Conservation (phyloP, 495 filamentous ascomycete genomes). For the Penicillium dipodomyicola region DNA sequence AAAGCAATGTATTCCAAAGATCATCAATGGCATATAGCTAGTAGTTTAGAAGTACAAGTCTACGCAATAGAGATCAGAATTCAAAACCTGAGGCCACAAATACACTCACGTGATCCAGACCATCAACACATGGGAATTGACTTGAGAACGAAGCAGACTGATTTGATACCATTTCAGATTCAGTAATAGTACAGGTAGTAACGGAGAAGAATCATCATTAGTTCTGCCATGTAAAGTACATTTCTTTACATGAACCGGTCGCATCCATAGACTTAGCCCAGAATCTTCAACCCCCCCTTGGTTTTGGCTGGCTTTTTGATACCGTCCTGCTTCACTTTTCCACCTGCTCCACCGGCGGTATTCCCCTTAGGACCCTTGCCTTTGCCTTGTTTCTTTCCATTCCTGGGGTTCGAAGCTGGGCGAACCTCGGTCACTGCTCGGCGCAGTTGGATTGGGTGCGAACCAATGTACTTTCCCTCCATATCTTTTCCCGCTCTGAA, state of each 20-base stretch:
- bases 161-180: neutral
- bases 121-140: no score
- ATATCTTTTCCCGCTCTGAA: slow-evolving; percentile 95
- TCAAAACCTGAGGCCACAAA: no score
- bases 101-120: no score
- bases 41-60: no score
- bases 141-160: no score
- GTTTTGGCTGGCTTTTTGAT: slow-evolving; percentile 79
- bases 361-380: slow-evolving; percentile 30
- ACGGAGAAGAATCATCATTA: neutral
- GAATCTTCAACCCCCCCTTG: slow-evolving; percentile 71
- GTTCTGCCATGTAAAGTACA: neutral
- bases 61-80: no score
- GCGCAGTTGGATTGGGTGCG: slow-evolving; percentile 82
- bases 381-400: slow-evolving; percentile 43
- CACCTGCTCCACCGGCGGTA: slow-evolving; percentile 4
- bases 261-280: slow-evolving; percentile 55
- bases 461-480: slow-evolving; percentile 98
- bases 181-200: no score
- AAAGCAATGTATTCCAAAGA: neutral
- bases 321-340: slow-evolving; percentile 57
- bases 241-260: neutral
- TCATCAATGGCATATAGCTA: neutral
- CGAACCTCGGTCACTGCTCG: slow-evolving; percentile 90
- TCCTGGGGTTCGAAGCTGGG: slow-evolving; percentile 52